Conservation (phyloP, 2,329 filamentous ascomycete species). For the Neofusicoccum cordaticola region DNA sequence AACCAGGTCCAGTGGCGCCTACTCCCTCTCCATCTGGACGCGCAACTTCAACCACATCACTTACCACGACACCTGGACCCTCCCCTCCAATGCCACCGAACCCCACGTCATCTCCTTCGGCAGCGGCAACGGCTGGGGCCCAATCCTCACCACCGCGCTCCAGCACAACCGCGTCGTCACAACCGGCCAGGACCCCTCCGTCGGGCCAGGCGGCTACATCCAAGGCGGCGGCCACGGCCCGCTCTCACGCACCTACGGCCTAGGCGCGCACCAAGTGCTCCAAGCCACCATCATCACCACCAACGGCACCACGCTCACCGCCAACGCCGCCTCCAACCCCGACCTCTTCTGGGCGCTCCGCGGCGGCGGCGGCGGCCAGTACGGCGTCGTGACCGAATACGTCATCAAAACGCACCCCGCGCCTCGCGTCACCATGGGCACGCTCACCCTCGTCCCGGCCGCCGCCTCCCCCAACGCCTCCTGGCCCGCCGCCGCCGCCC, state of each 20-base stretch:
- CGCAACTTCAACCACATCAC: constrained; percentile 35
- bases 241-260: constrained; percentile 15
- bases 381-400: constrained; percentile 26
- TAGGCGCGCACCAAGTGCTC: constrained; percentile 38
- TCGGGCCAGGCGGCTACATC: constrained; percentile 33
- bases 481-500: background rate
- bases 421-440: constrained; percentile 17
- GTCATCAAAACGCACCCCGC: constrained; percentile 31
- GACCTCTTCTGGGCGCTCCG: constrained; percentile 35
- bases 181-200: constrained; percentile 31
- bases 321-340: constrained; percentile 31
- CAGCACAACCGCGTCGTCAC: constrained; percentile 21
- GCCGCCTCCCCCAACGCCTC: no score
- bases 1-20: constrained; percentile 30
- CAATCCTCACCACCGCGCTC: constrained; percentile 20
- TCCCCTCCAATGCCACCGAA: constrained; percentile 32
- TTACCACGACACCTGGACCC: constrained; percentile 30
- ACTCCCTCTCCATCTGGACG: constrained; percentile 35
- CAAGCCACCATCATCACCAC: constrained; percentile 36
- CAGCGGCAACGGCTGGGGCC: constrained; percentile 26
- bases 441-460: background rate
- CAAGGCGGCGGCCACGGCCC: constrained; percentile 31
- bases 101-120: constrained; percentile 28
- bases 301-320: constrained; percentile 30
- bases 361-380: constrained; percentile 25